Percentiles rank a stretch among this genome's conserved stretches.
phyloP scores from a whole-genome alignment of 2,329 filamentous ascomycete species.

The Rutstroemia sp. region DNA sequence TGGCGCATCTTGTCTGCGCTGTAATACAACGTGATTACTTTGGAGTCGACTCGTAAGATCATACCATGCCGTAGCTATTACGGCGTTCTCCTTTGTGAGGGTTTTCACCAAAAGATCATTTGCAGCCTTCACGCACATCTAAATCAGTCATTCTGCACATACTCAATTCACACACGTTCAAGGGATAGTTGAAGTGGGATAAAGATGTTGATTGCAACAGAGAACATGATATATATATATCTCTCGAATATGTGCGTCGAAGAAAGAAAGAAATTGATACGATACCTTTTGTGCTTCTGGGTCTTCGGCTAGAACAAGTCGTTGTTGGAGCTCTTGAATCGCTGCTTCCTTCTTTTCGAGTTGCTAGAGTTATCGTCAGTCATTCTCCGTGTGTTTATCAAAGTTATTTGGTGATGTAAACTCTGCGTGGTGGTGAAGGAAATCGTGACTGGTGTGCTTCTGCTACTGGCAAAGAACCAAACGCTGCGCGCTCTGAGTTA shows the following conservation, averaged over 20 bases:
- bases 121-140: conserved; percentile 21
- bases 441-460: conserved; percentile 6
- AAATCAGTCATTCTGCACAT: conserved; percentile 10
- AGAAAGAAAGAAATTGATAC: conserved; percentile 16
- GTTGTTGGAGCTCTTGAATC: conserved; percentile 25
- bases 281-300: conserved; percentile 27
- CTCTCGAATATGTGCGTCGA: conserved; percentile 7
- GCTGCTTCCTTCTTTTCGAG: conserved; percentile 21
- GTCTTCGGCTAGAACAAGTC: conserved; percentile 22
- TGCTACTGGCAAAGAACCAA: conserved; percentile 7
- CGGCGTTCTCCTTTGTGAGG: conserved; percentile 67
- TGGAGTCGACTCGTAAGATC: conserved; percentile 71
- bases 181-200: background rate
- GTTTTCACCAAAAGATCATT: conserved; percentile 38
- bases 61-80: conserved; percentile 82
- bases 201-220: conserved; percentile 5
- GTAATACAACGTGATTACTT: conserved; percentile 74
- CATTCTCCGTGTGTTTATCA: background rate
- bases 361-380: conserved; percentile 24
- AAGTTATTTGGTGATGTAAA: background rate
- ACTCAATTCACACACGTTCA: conserved; percentile 8
- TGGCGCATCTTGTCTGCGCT: conserved; percentile 65
- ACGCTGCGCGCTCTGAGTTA: background rate
- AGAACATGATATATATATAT: background rate
- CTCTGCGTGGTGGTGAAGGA: background rate